Conservation (phyloP, 1,284 basidiomycete genomes). For the Cutaneotrichosporon cavernicola region DNA sequence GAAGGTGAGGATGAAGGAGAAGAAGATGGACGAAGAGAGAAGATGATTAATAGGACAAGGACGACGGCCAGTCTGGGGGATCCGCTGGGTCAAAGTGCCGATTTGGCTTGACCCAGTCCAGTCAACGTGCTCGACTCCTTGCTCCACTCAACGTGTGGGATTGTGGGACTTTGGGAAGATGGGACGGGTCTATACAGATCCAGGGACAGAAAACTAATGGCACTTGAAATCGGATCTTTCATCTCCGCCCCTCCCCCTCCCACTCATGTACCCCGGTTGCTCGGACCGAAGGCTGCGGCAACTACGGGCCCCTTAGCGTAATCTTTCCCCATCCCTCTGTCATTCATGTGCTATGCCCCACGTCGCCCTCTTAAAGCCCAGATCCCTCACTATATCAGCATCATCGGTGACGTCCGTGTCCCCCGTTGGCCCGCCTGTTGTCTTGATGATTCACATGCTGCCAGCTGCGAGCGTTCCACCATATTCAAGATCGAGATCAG, state of each 20-base stretch:
- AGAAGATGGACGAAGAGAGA: conserved; percentile 8
- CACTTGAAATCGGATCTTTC: neutral
- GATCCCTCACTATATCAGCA: neutral
- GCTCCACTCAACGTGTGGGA: neutral
- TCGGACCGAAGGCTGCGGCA: neutral
- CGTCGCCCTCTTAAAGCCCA: neutral
- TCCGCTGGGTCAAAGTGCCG: neutral
- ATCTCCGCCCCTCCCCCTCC: neutral
- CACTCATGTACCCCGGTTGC: neutral
- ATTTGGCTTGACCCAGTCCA: neutral
- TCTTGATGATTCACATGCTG: no score
- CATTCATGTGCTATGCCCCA: neutral
- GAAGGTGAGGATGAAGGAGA: neutral
- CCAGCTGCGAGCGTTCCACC: neutral
- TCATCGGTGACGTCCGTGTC: neutral
- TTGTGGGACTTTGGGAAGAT: neutral
- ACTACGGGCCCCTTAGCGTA: neutral
- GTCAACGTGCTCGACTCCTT: neutral
- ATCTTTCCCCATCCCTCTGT: neutral
- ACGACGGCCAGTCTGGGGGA: neutral
- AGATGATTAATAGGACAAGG: conserved; percentile 30
- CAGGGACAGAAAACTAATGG: neutral
- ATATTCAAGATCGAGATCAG: neutral
- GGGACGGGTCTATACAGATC: neutral
- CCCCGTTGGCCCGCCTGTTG: neutral